Base-by-base conservation (phyloP, 2,329 filamentous ascomycete genomes). In the Phialemoniopsis sp. region DNA sequence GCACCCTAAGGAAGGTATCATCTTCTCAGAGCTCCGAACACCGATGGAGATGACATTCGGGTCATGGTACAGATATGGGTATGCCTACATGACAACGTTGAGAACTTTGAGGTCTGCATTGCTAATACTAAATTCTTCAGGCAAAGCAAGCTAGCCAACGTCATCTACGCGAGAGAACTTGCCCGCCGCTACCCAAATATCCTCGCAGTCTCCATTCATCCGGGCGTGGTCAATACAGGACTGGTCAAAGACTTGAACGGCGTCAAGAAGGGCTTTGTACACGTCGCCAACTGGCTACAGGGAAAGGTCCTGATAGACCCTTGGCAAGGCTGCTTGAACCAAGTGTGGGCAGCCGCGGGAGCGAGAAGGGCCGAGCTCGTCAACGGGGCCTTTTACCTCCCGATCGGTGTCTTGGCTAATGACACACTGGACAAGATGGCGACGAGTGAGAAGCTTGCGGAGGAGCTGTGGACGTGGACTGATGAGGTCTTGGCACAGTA, bases 321-420 rank as follows among this genome's bases (percentile, higher is more conserved):
- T 2, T 54, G 63, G 30, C 49, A 66, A 41, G 66, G 66, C 3
- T 54, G 55, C 15, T 55, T 62, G 36, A 67, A 57, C 41, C 60
- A 65, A 46, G 46, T 70, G 8, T 72, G 66, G 64, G 59, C 57
- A 4, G 65, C 63, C 1, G 55, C 55, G 3, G 54, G 48, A 1
- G 53, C 45, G 10, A 42, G 41, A 26, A 50, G 36, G 33, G 41
- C 47, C 19, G 52, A 59, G 21, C 43, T 62, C 16, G 21, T 26
- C 10, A 57, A 47, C 26, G 63, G 62, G 4, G 56, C 53, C 12
- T 63, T 59, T 37, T 68, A 67, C 46, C 54, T 51, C 32, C 64
- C 63, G 2, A 46, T 68, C n/a, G 62, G 60, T 1, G 47, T 52
- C 4, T 10, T 46, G 29, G 48, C 45, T n/a, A 49, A 54, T 14